These are phyloP conservation scores for Fusarium illudens DNA, from an alignment of 2,329 filamentous ascomycete species.

Conservation along the genomic window DNA sequence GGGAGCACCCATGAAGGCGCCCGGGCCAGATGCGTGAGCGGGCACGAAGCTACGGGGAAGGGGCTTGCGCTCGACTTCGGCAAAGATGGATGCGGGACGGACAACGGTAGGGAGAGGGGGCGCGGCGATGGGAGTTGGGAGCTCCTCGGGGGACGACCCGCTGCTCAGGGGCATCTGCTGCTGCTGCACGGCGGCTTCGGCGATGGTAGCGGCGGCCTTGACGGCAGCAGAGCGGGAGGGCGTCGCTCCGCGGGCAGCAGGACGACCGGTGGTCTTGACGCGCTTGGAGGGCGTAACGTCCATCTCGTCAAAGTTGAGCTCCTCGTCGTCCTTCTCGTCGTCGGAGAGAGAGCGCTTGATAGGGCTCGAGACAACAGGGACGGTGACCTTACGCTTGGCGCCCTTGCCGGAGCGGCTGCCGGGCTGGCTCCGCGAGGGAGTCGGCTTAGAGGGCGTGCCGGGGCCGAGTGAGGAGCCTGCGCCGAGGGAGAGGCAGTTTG, in stretches of 20 bases:
- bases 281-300: slow-evolving; percentile 52
- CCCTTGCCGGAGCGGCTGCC: slow-evolving; percentile 40
- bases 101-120: slow-evolving; percentile 1
- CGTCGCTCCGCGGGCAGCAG: slow-evolving; percentile 33
- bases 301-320: slow-evolving; percentile 44
- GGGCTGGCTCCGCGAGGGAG: slow-evolving; percentile 29
- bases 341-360: slow-evolving; percentile 43
- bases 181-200: slow-evolving; percentile 41
- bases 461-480: slow-evolving; percentile 36
- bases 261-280: slow-evolving; percentile 35
- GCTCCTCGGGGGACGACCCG: slow-evolving; percentile 40
- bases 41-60: background rate
- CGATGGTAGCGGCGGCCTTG: slow-evolving; percentile 48
- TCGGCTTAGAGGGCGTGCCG: slow-evolving; percentile 45
- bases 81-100: slow-evolving; percentile 33
- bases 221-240: slow-evolving; percentile 46
- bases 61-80: slow-evolving; percentile 31
- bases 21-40: background rate
- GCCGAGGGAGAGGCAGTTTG: slow-evolving; percentile 48
- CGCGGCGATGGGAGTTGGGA: slow-evolving; percentile 8
- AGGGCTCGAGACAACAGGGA: slow-evolving; percentile 7
- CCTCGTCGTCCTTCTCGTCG: slow-evolving; percentile 42
- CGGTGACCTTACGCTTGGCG: slow-evolving; percentile 39
- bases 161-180: slow-evolving; percentile 43
- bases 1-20: background rate